Base-by-base conservation (phyloP, 148 eudicot species). In the Talinum fruticosum region DNA sequence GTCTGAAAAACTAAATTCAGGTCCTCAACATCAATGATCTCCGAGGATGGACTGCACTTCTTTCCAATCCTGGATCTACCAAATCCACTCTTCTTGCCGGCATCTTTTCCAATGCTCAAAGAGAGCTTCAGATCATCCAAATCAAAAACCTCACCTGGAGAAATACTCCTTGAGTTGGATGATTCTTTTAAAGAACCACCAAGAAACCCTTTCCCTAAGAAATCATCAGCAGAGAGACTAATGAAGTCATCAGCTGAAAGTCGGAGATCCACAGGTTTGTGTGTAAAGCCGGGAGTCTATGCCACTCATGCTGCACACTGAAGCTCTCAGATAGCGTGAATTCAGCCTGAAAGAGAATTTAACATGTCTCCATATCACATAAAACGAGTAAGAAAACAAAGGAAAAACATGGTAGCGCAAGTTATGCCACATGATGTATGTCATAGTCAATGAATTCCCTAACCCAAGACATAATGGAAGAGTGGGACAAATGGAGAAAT, bases 11-110 rank as follows among this genome's bases (percentile, higher is more conserved):
- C 47, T 10, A 28, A 38, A 44, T 67, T 74, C 72, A 86, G 83
- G 65, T 78, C 85, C 79, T 91, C 90, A 54, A 88, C 81, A 78
- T 84, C 86, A 82, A 88, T 82, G 45, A 87, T 74, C 41, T 65
- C 67, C 47, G 38, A 76, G 66, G 82, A 71, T 8, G 73, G 28
- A 62, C 21, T 54, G 19, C 38, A 47, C 53, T 34, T 69, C 36
- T 81, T 87, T 45, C 71, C 82, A 65, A 72, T 61, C 62, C 76
- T 72, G 70, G 73, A 32, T 76, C 76, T 72, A 21, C 41, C 74
- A 37, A 69, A 74, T 47, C 49, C 28, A 61, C 16, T 66, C 53
- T 45, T 81, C 61, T 80, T 75, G 77, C 72, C 68, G 72, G 54
- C 34, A 72, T 81, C 74, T 45, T 69, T 57, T 65, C 78, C 85